Conservation (phyloP, 1,284 basidiomycete genomes). For the Malassezia furfur region DNA sequence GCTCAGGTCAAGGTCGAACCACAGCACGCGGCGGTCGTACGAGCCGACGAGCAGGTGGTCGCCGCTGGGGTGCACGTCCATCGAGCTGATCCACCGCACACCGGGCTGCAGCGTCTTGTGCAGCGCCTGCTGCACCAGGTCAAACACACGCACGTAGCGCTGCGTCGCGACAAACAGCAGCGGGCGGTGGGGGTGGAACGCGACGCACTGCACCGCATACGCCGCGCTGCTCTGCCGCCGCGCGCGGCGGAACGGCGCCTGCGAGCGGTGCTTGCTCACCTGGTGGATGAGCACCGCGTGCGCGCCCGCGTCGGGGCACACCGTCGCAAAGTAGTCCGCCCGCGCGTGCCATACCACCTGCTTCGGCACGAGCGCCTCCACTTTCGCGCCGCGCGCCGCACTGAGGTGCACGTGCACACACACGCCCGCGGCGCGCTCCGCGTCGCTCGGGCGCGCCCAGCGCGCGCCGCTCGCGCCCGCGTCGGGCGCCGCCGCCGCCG, state of each 20-base stretch:
- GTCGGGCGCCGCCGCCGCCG: constrained; percentile 39
- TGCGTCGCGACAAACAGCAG: constrained; percentile 99
- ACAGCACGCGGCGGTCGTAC: constrained; percentile 92
- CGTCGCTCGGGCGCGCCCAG: constrained; percentile 53
- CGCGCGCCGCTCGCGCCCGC: constrained; percentile 49
- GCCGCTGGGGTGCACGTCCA: constrained; percentile 76
- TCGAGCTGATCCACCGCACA: constrained; percentile 88
- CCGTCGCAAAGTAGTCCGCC: constrained; percentile 91
- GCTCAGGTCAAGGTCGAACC: constrained; percentile 95
- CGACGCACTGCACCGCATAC: constrained; percentile 65
- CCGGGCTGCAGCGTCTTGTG: constrained; percentile 86
- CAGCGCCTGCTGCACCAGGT: constrained; percentile 83
- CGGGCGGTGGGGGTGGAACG: constrained; percentile 88
- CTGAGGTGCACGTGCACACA: constrained; percentile 41
- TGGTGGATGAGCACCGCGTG: constrained; percentile 88
- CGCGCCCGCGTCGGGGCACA: constrained; percentile 54
- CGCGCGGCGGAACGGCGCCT: constrained; percentile 85
- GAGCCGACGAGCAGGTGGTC: constrained; percentile 94
- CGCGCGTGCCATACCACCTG: constrained; percentile 86
- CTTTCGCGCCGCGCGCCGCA: background rate
- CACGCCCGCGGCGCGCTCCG: constrained; percentile 52
- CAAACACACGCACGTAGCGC: constrained; percentile 89
- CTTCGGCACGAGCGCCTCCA: constrained; percentile 53
- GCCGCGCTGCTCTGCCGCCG: constrained; percentile 60
- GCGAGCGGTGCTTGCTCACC: constrained; percentile 79